Percentiles rank a stretch among this genome's conserved stretches.
These are phyloP conservation scores for Sanghuangporus weigelae DNA, from an alignment of 1,284 basidiomycete species.

Conservation along the genomic window DNA sequence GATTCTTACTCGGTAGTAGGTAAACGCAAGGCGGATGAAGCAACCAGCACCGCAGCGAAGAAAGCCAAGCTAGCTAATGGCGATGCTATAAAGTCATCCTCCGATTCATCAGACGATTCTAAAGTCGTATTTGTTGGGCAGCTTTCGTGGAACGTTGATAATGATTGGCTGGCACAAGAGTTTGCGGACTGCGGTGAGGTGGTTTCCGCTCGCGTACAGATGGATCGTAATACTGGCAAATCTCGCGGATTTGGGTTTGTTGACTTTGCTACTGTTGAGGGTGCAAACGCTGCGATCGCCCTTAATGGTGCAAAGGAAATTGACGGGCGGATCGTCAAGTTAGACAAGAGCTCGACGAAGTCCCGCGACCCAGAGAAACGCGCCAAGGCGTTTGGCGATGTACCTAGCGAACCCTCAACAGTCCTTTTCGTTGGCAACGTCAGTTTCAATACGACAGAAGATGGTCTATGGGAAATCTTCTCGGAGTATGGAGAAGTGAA, in stretches of 20 bases:
- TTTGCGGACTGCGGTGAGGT: conserved; percentile 90
- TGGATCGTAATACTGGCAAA: conserved; percentile 83
- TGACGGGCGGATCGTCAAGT: conserved; percentile 85
- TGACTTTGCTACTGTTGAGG: conserved; percentile 77
- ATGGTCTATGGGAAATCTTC: conserved; percentile 89
- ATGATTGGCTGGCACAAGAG: conserved; percentile 91
- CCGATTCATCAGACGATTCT: conserved; percentile 45
- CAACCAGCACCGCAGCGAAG: conserved; percentile 60
- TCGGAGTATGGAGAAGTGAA: conserved; percentile 87
- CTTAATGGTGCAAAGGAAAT: conserved; percentile 80
- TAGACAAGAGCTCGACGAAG: conserved; percentile 74
- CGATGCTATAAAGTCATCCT: conserved; percentile 38
- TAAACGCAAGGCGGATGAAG: conserved; percentile 86
- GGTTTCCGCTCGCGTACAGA: conserved; percentile 82
- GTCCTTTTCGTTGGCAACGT: conserved; percentile 92
- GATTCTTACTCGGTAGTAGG: conserved; percentile 28
- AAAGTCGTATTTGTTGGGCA: conserved; percentile 89
- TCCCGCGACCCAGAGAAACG: conserved; percentile 62
- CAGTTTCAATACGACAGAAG: conserved; percentile 78
- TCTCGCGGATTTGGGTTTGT: conserved; percentile 96
- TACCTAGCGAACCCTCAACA: conserved; percentile 62
- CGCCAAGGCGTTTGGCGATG: conserved; percentile 75
- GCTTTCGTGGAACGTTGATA: conserved; percentile 96
- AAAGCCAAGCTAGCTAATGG: conserved; percentile 74
- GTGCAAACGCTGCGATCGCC: conserved; percentile 73